Conservation (phyloP, 345 rosid genomes). For the Ailanthus altissimus region DNA sequence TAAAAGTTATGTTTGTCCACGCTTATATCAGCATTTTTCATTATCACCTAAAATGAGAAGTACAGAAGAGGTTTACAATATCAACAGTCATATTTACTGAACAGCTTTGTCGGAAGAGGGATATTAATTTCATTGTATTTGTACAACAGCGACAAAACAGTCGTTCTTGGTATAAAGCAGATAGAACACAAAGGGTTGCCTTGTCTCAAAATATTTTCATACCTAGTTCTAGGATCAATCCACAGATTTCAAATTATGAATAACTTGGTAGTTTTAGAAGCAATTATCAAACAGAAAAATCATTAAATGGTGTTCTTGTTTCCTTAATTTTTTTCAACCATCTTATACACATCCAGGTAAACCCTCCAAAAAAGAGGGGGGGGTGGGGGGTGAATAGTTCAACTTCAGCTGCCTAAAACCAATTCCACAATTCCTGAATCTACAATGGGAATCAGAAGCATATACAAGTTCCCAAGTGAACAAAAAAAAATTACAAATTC, state of each 20-base stretch:
- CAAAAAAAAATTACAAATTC: neutral
- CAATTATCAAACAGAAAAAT: neutral
- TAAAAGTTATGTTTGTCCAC: neutral
- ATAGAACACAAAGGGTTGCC: neutral
- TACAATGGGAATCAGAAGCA: neutral
- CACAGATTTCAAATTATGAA: neutral
- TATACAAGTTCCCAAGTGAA: neutral
- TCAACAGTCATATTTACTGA: neutral
- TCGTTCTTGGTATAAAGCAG: neutral
- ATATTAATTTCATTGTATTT: neutral
- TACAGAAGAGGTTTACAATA: neutral
- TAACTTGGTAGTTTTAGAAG: neutral
- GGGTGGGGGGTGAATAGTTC: neutral
- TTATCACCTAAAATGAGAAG: too few species aligned
- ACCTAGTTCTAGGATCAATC: neutral
- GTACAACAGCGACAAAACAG: neutral
- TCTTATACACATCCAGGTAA: conserved; percentile 1
- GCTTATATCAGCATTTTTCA: neutral
- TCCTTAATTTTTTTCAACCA: neutral
- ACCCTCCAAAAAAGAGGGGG: neutral
- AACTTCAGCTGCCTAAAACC: neutral
- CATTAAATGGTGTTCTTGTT: neutral
- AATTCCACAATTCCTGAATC: neutral
- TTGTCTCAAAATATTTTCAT: neutral
- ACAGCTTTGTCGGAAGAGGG: neutral